Evolutionary conservation across 257 asterid species (phyloP).

Genomic region (Solanum stenotomum): DNA sequence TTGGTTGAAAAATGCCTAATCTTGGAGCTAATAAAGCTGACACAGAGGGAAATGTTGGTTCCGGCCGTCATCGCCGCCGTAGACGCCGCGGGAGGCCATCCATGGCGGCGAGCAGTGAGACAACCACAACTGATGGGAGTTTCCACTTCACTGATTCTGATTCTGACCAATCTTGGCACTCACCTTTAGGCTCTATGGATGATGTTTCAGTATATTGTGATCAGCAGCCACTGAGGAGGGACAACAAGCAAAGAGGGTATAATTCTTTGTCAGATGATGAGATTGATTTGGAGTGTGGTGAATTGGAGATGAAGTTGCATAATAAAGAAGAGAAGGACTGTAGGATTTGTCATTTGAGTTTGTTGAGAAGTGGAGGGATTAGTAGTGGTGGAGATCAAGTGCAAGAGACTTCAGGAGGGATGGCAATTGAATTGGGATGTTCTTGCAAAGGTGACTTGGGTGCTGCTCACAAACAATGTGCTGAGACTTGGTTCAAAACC

Average conservation of each 20-base stretch:
- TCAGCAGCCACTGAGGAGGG: not conserved
- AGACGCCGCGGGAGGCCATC: slow-evolving; percentile 19
- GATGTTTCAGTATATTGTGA: slow-evolving; percentile 8
- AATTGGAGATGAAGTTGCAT: slow-evolving; percentile 20
- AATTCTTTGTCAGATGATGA: slow-evolving; percentile 8
- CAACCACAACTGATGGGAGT: slow-evolving; percentile 37
- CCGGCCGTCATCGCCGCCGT: slow-evolving; percentile 7
- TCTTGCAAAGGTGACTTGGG: slow-evolving; percentile 47
- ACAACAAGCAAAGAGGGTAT: slow-evolving; percentile 8
- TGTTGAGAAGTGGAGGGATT: slow-evolving; percentile 7
- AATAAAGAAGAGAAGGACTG: slow-evolving; percentile 21
- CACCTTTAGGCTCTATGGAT: slow-evolving; percentile 10
- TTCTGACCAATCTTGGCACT: slow-evolving; percentile 18
- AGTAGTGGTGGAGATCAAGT: slow-evolving; percentile 12
- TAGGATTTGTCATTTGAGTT: slow-evolving; percentile 43
- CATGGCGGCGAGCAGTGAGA: slow-evolving; percentile 23
- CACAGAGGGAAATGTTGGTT: not conserved
- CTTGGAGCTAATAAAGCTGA: slow-evolving; percentile 7
- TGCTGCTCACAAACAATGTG: slow-evolving; percentile 42
- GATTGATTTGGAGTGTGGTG: slow-evolving; percentile 40
- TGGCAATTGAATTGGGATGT: slow-evolving; percentile 35
- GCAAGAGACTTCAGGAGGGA: not conserved
- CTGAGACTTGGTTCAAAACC: slow-evolving; percentile 47
- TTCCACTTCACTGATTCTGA: slow-evolving; percentile 33
- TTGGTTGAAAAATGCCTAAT: slow-evolving; percentile 9